Percentiles rank a stretch among this genome's conserved stretches.
phyloP scores from a whole-genome alignment of 306 rosid species.

The Prunus campanulata region DNA sequence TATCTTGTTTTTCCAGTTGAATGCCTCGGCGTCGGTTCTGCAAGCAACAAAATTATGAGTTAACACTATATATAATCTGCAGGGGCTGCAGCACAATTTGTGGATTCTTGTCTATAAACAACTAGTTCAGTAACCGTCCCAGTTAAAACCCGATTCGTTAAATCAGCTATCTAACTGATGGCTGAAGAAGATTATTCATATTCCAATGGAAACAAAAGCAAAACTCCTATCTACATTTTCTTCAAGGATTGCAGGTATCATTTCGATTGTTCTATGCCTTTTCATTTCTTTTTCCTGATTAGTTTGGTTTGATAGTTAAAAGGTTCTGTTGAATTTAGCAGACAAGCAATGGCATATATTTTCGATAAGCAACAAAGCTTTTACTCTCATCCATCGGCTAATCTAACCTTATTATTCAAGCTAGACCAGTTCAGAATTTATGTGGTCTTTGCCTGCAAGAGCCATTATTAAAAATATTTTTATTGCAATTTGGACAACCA shows the following conservation, averaged over 20 bases:
- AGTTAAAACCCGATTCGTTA: constrained; percentile 1
- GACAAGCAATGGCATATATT: not conserved
- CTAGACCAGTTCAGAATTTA: not conserved
- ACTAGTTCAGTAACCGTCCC: not conserved
- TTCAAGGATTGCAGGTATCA: constrained; percentile 69
- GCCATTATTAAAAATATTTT: not conserved
- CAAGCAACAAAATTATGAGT: not conserved
- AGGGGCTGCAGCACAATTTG: constrained; percentile 3
- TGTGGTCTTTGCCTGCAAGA: not conserved
- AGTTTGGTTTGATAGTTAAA: not conserved
- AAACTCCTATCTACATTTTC: constrained; percentile 46
- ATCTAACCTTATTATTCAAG: not conserved
- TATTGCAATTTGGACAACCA: not conserved
- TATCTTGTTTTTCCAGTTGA: not conserved
- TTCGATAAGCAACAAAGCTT: not conserved
- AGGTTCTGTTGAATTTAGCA: not conserved
- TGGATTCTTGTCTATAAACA: not conserved
- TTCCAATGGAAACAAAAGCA: constrained; percentile 45
- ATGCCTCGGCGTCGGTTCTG: not conserved
- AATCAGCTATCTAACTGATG: constrained; percentile 35
- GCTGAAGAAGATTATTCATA: constrained; percentile 43
- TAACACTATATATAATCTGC: not conserved
- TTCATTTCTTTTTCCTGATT: not conserved
- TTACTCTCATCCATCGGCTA: not conserved
- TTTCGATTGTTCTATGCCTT: not conserved